A percentile compares a stretch with the other conserved stretches of the same genome.
Evolutionary conservation across 495 filamentous ascomycete species (phyloP).

Genomic region (Aspergillus panamensis): DNA sequence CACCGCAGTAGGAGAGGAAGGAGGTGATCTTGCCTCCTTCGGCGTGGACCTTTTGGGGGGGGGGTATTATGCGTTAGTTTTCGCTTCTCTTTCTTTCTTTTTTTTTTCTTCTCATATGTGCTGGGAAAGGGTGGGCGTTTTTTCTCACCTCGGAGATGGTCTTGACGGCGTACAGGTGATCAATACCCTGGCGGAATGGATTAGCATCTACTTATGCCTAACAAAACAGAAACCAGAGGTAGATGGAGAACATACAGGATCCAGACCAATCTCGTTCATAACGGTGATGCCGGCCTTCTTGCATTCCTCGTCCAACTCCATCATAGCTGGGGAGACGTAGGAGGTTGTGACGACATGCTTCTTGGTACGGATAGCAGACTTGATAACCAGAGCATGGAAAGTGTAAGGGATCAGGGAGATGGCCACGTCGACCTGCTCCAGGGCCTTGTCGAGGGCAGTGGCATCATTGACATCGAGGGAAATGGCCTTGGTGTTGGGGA

Average conservation of each 20-base stretch:
- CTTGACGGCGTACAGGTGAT: constrained; percentile 86
- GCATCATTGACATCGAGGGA: constrained; percentile 78
- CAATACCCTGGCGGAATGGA: constrained; percentile 45
- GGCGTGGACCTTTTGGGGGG: constrained; percentile 50
- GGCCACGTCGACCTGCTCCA: constrained; percentile 73
- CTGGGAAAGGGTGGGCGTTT: neutral
- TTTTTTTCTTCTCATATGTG: too few species aligned
- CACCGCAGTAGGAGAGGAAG: constrained; percentile 89
- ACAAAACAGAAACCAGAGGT: neutral
- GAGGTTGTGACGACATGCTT: constrained; percentile 96
- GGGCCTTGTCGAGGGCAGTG: constrained; percentile 69
- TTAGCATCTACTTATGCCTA: neutral
- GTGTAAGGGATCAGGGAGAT: constrained; percentile 90
- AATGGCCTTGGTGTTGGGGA: constrained; percentile 68
- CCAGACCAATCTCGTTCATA: constrained; percentile 95
- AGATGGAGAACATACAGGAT: constrained; percentile 32
- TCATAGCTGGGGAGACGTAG: constrained; percentile 90
- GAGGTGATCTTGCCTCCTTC: constrained; percentile 80
- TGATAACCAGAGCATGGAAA: constrained; percentile 86
- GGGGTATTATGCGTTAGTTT: neutral
- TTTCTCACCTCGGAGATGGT: constrained; percentile 68
- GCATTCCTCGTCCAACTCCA: constrained; percentile 74
- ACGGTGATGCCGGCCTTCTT: constrained; percentile 96
- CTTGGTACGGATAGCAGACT: constrained; percentile 89
- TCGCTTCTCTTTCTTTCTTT: too few species aligned